A percentile compares a stretch with the other conserved stretches of the same genome.
These are phyloP conservation scores for Trichaptum fuscoviolaceum DNA, from an alignment of 768 basidiomycete genomes.

Conservation along the genomic window DNA sequence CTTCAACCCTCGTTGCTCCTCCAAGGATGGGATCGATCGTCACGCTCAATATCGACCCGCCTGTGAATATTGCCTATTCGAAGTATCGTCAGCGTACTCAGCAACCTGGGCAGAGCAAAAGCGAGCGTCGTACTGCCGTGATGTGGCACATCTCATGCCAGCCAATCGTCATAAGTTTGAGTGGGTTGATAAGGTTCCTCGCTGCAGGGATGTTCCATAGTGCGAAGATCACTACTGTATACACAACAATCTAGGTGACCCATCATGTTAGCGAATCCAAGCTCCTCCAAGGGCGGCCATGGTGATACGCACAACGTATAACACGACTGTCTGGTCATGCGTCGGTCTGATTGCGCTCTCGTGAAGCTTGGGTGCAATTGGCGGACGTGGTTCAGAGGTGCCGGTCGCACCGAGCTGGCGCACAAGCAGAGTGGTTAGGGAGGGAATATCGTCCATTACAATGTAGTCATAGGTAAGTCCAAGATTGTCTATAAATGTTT, in stretches of 20 bases:
- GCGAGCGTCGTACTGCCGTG: slow-evolving; percentile 47
- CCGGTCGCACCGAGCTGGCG: background rate
- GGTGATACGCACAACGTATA: slow-evolving; percentile 60
- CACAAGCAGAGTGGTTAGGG: background rate
- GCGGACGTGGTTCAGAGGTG: slow-evolving; percentile 22
- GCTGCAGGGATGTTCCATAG: slow-evolving; percentile 84
- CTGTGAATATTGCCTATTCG: slow-evolving; percentile 66
- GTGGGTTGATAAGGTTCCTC: slow-evolving; percentile 72
- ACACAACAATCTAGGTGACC: slow-evolving; percentile 63
- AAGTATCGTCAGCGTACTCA: background rate
- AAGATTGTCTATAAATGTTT: background rate
- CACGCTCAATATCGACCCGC: slow-evolving; percentile 71
- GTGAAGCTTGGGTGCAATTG: slow-evolving; percentile 26
- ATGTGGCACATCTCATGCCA: slow-evolving; percentile 89
- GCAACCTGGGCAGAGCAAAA: slow-evolving; percentile 1
- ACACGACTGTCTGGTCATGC: slow-evolving; percentile 68
- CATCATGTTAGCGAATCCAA: slow-evolving; percentile 8
- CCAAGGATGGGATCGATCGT: slow-evolving; percentile 84
- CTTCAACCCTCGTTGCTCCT: slow-evolving; percentile 71
- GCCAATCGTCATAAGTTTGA: slow-evolving; percentile 84
- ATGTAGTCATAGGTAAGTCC: background rate
- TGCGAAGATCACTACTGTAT: slow-evolving; percentile 81
- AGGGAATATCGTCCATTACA: background rate
- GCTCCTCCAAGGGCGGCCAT: slow-evolving; percentile 2
- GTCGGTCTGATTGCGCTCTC: slow-evolving; percentile 52